Conservation (phyloP, 371 early-diverging fungal genomes). For the Mucor plumbeus region DNA sequence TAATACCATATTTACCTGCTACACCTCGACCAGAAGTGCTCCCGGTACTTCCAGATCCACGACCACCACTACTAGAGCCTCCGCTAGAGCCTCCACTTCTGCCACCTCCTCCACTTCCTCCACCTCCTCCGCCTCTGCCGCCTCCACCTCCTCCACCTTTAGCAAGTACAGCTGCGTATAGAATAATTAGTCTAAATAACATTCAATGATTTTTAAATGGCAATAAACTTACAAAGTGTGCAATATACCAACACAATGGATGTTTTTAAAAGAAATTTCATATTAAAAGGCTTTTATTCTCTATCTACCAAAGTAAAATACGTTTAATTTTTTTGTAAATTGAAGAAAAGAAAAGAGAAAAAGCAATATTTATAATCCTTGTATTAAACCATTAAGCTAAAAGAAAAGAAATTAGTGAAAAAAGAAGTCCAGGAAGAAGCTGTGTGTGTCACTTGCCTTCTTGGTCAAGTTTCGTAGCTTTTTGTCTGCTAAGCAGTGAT, state of each 20-base stretch:
- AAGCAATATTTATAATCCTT: background rate
- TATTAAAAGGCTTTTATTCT: background rate
- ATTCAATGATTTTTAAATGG: background rate
- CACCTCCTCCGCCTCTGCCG: slow-evolving; percentile 32
- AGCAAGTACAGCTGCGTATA: slow-evolving; percentile 22
- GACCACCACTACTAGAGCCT: slow-evolving; percentile 27
- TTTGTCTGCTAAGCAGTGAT: slow-evolving; percentile 5
- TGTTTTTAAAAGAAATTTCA: slow-evolving; percentile 15
- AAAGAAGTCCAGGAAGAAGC: slow-evolving; percentile 11
- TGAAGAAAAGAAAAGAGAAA: slow-evolving; percentile 2
- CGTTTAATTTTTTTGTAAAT: background rate
- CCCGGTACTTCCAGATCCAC: background rate
- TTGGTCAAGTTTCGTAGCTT: slow-evolving; percentile 8
- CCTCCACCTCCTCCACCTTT: slow-evolving; percentile 37
- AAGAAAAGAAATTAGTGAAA: background rate
- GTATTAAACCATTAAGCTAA: background rate
- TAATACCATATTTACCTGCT: background rate
- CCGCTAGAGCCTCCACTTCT: slow-evolving; percentile 32
- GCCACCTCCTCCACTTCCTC: slow-evolving; percentile 30
- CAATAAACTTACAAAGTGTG: slow-evolving; percentile 16
- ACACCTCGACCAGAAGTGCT: slow-evolving; percentile 19
- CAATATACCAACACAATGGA: slow-evolving; percentile 19
- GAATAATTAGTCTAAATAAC: background rate
- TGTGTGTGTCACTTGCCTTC: slow-evolving; percentile 2
- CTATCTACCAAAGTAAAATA: background rate